phyloP scores from a whole-genome alignment of 2,329 filamentous ascomycete species.

The Septoria petroselini region DNA sequence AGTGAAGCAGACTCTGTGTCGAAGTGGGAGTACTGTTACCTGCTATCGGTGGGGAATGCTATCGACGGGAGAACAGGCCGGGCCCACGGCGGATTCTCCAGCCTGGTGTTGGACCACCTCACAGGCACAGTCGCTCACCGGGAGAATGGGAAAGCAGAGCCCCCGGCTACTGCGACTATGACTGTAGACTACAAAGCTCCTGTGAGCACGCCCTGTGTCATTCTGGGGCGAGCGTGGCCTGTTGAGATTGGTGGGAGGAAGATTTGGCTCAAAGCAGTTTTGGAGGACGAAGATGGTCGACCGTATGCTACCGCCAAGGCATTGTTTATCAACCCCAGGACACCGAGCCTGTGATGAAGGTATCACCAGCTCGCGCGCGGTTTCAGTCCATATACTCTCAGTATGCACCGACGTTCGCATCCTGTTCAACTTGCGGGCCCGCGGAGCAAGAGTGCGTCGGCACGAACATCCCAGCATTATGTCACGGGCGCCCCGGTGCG shows the following conservation, averaged over 20 bases:
- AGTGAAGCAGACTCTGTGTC: slow-evolving; percentile 21
- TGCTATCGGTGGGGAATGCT: slow-evolving; percentile 25
- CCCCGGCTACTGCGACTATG: slow-evolving; percentile 28
- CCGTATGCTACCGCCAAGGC: slow-evolving; percentile 23
- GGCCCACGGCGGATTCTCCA: slow-evolving; percentile 28
- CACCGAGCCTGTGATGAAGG: too few relatives aligned
- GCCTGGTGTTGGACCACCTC: slow-evolving; percentile 26
- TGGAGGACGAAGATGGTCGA: slow-evolving; percentile 24
- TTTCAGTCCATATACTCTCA: too few relatives aligned
- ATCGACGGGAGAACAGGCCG: slow-evolving; percentile 28
- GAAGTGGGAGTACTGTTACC: slow-evolving; percentile 22
- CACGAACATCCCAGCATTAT: too few relatives aligned
- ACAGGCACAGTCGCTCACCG: slow-evolving; percentile 16
- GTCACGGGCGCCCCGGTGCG: too few relatives aligned
- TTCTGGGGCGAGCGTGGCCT: slow-evolving; percentile 26
- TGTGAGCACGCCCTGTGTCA: slow-evolving; percentile 23
- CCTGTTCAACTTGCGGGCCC: too few relatives aligned
- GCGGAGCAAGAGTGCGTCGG: too few relatives aligned
- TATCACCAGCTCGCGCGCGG: too few relatives aligned
- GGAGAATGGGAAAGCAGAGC: background rate
- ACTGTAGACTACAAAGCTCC: slow-evolving; percentile 29
- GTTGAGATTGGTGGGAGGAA: slow-evolving; percentile 24
- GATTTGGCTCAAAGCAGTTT: slow-evolving; percentile 22
- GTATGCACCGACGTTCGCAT: too few relatives aligned
- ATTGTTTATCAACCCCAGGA: slow-evolving; percentile 22